These are phyloP conservation scores for Pyrenophora graminea DNA, from an alignment of 2,329 filamentous ascomycete genomes.

Conservation along the genomic window DNA sequence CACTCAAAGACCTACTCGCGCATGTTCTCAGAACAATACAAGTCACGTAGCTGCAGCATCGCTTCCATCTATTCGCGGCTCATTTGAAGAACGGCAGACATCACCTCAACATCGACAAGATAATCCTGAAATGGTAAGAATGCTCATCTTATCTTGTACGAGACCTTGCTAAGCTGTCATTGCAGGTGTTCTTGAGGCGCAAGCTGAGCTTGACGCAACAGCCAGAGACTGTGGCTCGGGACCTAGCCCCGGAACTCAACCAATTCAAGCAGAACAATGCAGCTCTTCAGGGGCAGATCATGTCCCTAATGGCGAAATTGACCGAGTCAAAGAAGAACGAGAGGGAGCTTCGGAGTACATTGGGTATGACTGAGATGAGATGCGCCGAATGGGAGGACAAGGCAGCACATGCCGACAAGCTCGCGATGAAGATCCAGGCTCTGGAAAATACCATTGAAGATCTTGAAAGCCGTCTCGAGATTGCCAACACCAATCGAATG, in stretches of 20 bases:
- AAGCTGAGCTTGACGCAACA: constrained; percentile 43
- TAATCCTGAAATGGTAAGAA: constrained; percentile 35
- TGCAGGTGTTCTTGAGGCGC: constrained; percentile 42
- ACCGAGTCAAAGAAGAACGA: constrained; percentile 46
- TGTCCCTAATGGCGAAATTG: constrained; percentile 47
- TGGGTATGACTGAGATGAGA: constrained; percentile 41
- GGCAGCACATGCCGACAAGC: constrained; percentile 30
- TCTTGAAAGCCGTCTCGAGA: constrained; percentile 46
- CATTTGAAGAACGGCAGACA: constrained; percentile 34
- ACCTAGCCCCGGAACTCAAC: constrained; percentile 46
- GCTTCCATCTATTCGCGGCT: constrained; percentile 25
- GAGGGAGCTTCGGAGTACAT: constrained; percentile 32
- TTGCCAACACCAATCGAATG: constrained; percentile 48
- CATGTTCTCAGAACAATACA: constrained; percentile 22
- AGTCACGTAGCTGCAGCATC: constrained; percentile 28
- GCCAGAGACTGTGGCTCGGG: constrained; percentile 40
- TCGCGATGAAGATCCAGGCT: constrained; percentile 32
- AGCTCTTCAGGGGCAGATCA: constrained; percentile 43
- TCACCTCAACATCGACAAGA: constrained; percentile 25
- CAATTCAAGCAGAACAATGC: constrained; percentile 44
- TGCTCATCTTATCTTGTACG: background rate
- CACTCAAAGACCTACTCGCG: constrained; percentile 28
- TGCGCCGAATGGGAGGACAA: constrained; percentile 36
- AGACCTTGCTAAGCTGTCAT: background rate
- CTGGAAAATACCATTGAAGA: constrained; percentile 46